Evolutionary conservation across 441 rosid genomes (phyloP).

Genomic region (Adansonia grandidieri): DNA sequence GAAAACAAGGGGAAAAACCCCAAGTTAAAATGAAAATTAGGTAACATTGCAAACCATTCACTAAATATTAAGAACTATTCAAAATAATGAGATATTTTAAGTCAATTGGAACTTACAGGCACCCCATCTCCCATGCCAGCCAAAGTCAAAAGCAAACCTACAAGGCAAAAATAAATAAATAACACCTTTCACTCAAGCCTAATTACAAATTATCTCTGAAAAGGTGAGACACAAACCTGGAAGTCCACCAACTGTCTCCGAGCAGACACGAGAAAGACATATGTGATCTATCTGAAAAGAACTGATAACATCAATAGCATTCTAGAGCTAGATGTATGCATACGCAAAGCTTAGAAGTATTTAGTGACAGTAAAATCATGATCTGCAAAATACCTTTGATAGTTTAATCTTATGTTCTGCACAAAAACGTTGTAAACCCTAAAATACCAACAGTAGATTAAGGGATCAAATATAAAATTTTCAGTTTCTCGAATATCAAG

Average conservation of each 20-base stretch:
- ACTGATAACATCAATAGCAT: background rate
- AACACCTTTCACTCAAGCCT: background rate
- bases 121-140: constrained; percentile 52
- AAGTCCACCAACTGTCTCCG: constrained; percentile 93
- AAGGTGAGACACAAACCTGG: constrained; percentile 61
- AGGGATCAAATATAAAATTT: background rate
- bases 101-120: constrained; percentile 34
- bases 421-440: constrained; percentile 95
- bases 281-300: constrained; percentile 82
- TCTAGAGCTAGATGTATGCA: constrained; percentile 3
- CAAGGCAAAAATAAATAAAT: background rate
- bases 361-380: constrained; percentile 8
- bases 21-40: background rate
- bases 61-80: background rate
- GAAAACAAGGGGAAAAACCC: constrained; percentile 11
- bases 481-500: constrained; percentile 39
- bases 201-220: constrained; percentile 1
- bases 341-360: constrained; percentile 2
- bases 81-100: background rate
- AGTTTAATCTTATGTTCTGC: constrained; percentile 85
- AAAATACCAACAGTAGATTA: constrained; percentile 25
- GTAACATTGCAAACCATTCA: background rate
- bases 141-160: constrained; percentile 43
- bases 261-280: constrained; percentile 87
- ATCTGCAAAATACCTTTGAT: constrained; percentile 62